These are phyloP conservation scores for Morella rubra DNA, from an alignment of 306 rosid genomes.

Conservation along the genomic window DNA sequence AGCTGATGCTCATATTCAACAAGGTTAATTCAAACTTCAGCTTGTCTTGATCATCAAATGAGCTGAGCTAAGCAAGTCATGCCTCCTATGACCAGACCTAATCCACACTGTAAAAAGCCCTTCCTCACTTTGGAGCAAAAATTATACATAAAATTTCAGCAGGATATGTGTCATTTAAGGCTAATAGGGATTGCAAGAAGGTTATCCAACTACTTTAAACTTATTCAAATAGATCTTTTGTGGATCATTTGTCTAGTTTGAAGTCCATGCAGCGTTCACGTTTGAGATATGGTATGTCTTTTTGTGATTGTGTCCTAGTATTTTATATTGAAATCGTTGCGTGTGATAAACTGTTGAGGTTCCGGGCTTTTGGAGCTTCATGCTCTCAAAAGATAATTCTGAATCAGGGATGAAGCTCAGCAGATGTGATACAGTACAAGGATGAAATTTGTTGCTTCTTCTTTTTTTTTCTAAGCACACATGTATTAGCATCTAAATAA, in stretches of 20 bases:
- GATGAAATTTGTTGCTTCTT: not conserved
- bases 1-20: not conserved
- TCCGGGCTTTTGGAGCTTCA: not conserved
- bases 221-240: not conserved
- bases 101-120: not conserved
- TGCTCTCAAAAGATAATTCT: not conserved
- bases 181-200: not conserved
- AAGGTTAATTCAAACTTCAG: not conserved
- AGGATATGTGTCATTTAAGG: not conserved
- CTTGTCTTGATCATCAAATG: not conserved
- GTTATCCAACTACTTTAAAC: not conserved
- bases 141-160: no score
- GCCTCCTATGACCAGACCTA: not conserved
- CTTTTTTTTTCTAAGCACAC: not conserved
- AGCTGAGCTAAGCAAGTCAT: not conserved
- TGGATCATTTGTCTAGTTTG: not conserved
- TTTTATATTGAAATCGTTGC: not conserved
- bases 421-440: not conserved
- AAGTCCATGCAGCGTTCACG: not conserved
- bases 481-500: not conserved
- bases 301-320: not conserved
- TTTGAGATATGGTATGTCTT: not conserved
- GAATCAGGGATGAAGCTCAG: conserved; percentile 1
- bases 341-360: not conserved
- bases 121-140: not conserved